Base-by-base conservation (phyloP, 768 basidiomycete species). In the Leccinum broughii region DNA sequence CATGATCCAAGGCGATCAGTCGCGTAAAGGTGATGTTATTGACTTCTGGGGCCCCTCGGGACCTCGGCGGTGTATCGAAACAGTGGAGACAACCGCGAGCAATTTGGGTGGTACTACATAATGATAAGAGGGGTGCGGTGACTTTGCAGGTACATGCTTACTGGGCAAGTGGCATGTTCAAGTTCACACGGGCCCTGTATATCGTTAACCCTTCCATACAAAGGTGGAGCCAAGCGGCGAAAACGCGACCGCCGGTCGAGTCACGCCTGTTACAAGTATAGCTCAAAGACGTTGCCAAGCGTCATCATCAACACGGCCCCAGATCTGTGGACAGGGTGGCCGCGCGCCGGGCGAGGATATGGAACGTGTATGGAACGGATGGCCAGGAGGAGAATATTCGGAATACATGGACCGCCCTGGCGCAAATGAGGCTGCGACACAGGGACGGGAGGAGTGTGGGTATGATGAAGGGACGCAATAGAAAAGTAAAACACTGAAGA, bases 11-110 rank as follows among this genome's bases (percentile, higher is more conserved):
- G 28, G 9, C 17, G 44, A 49, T 63, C 11, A 20, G 26, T 35
- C 30, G 24, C 24, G 32, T 14, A 20, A n/a, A 6, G 20, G 44
- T 9, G 32, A 34, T 51, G 1, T 26, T 50, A 26, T 34, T 6
- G 17, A 15, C n/a, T 51, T 51, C 26, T 39, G 37, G 3, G 44
- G 54, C 24, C 52, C 62, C 62, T 55, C 55, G 64, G 64, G 20
- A 62, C 64, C 60, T 66, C 64, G 64, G 64, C 20, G 5, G 44
- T 46, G 44, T 20, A 20, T 46, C 44, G 44, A 46, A 46, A 20
- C 44, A 11, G 20, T 46, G 44, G 44, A 46, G 44, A 46, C 20
- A 11, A 17, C 51, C 14, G 28, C 50, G 50, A 51, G 11, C 11
- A 7, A 52, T 32, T 51, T 32, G 26, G 51, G 20, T 30, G 17